phyloP scores from a whole-genome alignment of 2,329 filamentous ascomycete species.

The Talaromyces amestolkiae region DNA sequence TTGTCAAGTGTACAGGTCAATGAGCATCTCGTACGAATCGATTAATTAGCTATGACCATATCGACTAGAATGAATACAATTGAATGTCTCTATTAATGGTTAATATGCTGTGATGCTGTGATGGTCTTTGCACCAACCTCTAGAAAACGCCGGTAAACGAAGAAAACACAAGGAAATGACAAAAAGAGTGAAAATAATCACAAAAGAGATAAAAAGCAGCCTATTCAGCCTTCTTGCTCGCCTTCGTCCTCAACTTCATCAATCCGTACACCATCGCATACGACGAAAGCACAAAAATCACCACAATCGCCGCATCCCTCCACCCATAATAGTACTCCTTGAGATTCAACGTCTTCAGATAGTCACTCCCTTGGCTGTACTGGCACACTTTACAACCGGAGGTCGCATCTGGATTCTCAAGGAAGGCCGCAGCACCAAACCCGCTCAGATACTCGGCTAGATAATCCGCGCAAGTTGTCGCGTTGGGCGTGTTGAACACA shows the following conservation, averaged over 20 bases:
- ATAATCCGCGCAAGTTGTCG: conserved; percentile 58
- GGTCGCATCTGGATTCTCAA: conserved; percentile 61
- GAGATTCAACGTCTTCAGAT: conserved; percentile 59
- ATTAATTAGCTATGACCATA: no score
- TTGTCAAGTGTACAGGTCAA: background rate
- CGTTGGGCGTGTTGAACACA: conserved; percentile 40
- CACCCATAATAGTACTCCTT: conserved; percentile 63
- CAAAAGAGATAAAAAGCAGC: conserved; percentile 1
- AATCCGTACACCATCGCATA: conserved; percentile 51
- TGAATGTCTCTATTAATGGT: background rate
- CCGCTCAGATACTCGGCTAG: conserved; percentile 50
- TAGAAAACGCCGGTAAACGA: background rate
- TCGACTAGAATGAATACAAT: background rate
- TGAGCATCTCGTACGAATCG: background rate
- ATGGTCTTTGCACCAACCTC: no score
- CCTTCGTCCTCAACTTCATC: conserved; percentile 41
- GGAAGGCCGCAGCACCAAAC: conserved; percentile 49
- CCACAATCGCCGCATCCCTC: conserved; percentile 62
- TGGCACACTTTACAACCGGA: conserved; percentile 60
- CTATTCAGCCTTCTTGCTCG: conserved; percentile 36
- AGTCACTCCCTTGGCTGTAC: conserved; percentile 59
- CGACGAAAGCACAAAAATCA: conserved; percentile 55
- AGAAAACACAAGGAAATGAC: background rate
- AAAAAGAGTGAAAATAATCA: conserved; percentile 6
- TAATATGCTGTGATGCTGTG: background rate